These are phyloP conservation scores for Fusarium sp. DNA, from an alignment of 2,329 filamentous ascomycete genomes.

Conservation along the genomic window DNA sequence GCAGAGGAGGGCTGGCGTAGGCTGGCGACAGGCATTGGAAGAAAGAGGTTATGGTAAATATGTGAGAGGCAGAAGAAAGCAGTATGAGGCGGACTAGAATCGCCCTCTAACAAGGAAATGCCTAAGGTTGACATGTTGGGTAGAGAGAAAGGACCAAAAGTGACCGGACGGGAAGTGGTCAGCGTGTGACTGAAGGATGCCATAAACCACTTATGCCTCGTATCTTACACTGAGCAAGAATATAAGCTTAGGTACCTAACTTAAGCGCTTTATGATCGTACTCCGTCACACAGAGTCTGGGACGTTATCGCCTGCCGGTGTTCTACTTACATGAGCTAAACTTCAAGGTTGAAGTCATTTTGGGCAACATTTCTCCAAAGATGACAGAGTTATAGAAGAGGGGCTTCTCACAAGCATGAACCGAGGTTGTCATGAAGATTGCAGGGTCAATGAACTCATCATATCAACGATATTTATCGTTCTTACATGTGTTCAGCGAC, in stretches of 20 bases:
- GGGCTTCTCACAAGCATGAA: neutral
- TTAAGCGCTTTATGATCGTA: too few relatives aligned
- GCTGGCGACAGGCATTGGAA: too few relatives aligned
- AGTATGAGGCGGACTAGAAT: too few relatives aligned
- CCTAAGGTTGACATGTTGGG: neutral
- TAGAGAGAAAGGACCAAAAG: neutral
- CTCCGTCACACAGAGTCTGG: too few relatives aligned
- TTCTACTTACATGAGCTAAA: neutral
- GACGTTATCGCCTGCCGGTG: neutral
- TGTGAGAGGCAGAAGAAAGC: neutral
- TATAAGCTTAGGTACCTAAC: too few relatives aligned
- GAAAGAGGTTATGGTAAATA: too few relatives aligned
- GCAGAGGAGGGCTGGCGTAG: too few relatives aligned
- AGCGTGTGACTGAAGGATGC: neutral
- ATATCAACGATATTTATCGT: neutral
- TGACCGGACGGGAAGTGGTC: neutral
- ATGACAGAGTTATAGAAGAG: too few relatives aligned
- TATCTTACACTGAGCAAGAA: neutral
- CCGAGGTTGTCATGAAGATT: neutral
- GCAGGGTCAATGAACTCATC: neutral
- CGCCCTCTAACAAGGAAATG: neutral
- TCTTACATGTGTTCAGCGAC: neutral
- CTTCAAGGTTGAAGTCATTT: neutral
- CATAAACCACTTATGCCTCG: neutral
- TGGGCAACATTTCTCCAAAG: neutral